These are phyloP conservation scores for Orbilia oligospora DNA, from an alignment of 2,329 filamentous ascomycete genomes.

Conservation along the genomic window DNA sequence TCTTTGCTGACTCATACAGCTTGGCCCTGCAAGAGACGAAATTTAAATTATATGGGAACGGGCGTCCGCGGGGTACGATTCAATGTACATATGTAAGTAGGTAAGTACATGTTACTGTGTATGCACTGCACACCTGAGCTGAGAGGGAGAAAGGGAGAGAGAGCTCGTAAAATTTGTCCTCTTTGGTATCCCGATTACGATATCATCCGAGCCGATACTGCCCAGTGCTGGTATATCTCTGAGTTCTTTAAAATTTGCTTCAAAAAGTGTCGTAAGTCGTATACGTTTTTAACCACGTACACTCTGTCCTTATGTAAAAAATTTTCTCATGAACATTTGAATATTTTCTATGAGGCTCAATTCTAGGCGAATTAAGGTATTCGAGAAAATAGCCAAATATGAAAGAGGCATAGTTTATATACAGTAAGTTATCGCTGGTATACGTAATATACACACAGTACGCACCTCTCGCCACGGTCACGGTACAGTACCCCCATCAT, in stretches of 20 bases:
- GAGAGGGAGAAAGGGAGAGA: too few relatives aligned
- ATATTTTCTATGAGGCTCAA: constrained; percentile 20
- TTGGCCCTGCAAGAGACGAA: constrained; percentile 8
- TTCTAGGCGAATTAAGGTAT: neutral
- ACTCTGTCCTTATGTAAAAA: neutral
- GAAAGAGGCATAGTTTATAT: constrained; percentile 29
- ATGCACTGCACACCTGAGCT: too few relatives aligned
- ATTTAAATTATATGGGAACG: constrained; percentile 5
- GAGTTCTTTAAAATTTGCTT: neutral
- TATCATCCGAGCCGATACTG: constrained; percentile 6
- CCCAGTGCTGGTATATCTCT: neutral
- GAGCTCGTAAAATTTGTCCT: constrained; percentile 38
- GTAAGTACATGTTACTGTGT: too few relatives aligned
- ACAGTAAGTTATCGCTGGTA: constrained; percentile 3
- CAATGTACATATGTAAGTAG: neutral
- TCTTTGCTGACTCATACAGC: constrained; percentile 54
- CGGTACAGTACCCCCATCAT: constrained; percentile 18
- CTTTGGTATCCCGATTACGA: constrained; percentile 44
- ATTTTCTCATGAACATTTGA: too few relatives aligned
- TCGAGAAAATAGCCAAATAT: constrained; percentile 7
- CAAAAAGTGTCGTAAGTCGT: constrained; percentile 13
- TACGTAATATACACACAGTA: constrained; percentile 12
- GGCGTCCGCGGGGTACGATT: constrained; percentile 17
- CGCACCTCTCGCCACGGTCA: neutral
- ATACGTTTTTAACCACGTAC: constrained; percentile 5